Evolutionary conservation across 2,329 filamentous ascomycete genomes (phyloP).

Genomic region (Phialophora tarda): DNA sequence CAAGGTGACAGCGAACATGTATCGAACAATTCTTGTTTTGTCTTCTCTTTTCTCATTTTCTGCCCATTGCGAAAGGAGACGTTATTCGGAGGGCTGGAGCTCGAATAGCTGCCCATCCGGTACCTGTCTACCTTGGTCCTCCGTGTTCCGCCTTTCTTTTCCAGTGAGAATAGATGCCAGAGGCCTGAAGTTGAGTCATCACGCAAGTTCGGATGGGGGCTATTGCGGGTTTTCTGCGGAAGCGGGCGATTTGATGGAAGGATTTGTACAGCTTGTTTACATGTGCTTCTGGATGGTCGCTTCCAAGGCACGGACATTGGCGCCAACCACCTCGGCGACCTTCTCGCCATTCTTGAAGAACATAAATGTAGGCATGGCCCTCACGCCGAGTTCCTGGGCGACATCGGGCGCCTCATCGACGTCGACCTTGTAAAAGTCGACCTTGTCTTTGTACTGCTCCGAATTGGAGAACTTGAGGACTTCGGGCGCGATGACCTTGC

Average conservation of each 20-base stretch:
- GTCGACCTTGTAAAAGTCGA: conserved; percentile 87
- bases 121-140: background rate
- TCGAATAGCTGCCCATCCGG: background rate
- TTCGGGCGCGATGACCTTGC: conserved; percentile 84
- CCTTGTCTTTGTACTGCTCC: conserved; percentile 61
- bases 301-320: conserved; percentile 71
- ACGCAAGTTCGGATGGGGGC: background rate
- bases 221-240: background rate
- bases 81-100: background rate
- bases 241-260: background rate
- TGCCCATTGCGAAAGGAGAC: background rate
- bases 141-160: background rate
- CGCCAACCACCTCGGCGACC: conserved; percentile 75
- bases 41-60: background rate
- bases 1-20: background rate
- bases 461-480: conserved; percentile 63
- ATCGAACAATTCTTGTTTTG: background rate
- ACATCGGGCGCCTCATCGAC: conserved; percentile 81
- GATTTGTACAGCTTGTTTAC: conserved; percentile 17
- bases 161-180: background rate
- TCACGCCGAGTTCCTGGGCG: conserved; percentile 76
- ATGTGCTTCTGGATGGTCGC: conserved; percentile 27
- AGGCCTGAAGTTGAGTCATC: background rate
- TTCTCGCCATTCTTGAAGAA: conserved; percentile 81
- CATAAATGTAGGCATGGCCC: conserved; percentile 91